Percentiles rank a stretch among this genome's conserved stretches.
Conservation (phyloP, 768 basidiomycete genomes). For the Boletus speciosus region DNA sequence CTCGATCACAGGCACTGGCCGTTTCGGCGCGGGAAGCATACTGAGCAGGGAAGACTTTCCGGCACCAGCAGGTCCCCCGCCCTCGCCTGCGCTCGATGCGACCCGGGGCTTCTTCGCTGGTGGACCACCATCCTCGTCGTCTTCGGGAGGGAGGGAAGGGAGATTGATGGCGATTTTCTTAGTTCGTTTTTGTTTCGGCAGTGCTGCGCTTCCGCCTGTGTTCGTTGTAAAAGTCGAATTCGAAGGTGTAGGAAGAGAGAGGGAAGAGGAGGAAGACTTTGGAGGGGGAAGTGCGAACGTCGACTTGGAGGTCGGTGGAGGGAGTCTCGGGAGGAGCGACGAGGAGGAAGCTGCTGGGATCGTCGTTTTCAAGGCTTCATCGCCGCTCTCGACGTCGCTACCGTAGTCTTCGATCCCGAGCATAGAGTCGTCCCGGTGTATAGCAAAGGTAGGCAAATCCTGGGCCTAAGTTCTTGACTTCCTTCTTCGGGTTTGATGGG, state of each 20-base stretch:
- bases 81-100: constrained; percentile 38
- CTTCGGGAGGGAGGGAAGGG: constrained; percentile 29
- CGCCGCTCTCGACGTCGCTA: constrained; percentile 63
- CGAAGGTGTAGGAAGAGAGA: constrained; percentile 28
- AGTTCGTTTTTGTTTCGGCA: constrained; percentile 39
- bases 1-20: constrained; percentile 37
- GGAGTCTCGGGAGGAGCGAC: constrained; percentile 19
- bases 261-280: constrained; percentile 23
- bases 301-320: constrained; percentile 30
- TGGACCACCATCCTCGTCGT: constrained; percentile 49
- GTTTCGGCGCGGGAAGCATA: constrained; percentile 76
- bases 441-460: too few species aligned
- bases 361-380: constrained; percentile 30
- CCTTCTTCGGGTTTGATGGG: too few species aligned
- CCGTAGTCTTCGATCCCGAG: constrained; percentile 77
- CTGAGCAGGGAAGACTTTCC: constrained; percentile 63
- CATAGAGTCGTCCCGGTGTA: constrained; percentile 38
- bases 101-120: constrained; percentile 57
- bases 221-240: background rate
- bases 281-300: constrained; percentile 37
- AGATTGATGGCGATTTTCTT: constrained; percentile 43
- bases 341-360: background rate
- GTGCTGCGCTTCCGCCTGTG: constrained; percentile 10
- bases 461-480: too few species aligned
- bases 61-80: constrained; percentile 30